Evolutionary conservation across 345 rosid genomes (phyloP), one percentile per base, ranked within the genome.

Genomic region (Lepidium aucheri): DNA sequence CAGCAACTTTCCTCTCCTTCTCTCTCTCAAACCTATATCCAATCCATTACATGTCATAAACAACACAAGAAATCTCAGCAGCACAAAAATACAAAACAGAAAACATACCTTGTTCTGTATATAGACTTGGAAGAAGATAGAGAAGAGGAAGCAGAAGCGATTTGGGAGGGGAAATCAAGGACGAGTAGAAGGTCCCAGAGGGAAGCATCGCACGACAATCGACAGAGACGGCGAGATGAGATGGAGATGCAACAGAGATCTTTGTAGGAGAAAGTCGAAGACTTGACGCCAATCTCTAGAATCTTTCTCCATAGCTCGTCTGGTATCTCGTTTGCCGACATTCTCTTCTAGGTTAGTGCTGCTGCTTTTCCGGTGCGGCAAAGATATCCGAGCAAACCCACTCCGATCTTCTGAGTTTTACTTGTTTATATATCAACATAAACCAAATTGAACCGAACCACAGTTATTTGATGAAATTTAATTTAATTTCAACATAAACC

Each of bases 231-330:
- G 12, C 79, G 75, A 72, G 94, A 82, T 69, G 89, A 69, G 81
- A 93, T 90, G 4, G 99, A 86, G 76, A 90, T 41, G 75, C 89
- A 74, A 17, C 97, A 90, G n/a, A 93, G 81, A 58, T 90, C 97
- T 70, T 79, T 86, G 75, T 61, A 83, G 10, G 69, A 74, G 46
- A 90, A 80, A 7, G 68, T 55, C 1, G 79, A 79, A 6, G 65
- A 74, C 15, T 56, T 69, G 2, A 80, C 79, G 16, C 96, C 96
- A 40, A 63, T 64, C 64, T 82, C 86, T 1, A 93, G 79, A 47
- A 90, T 82, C 60, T 62, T 84, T 45, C 85, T 68, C 97, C 96
- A 84, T 59, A 93, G 76, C 72, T 93, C 97, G 75, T 93, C 95
- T 0, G 91, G 92, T 55, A 93, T 51, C 11, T 77, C 84, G 39